These are phyloP conservation scores for Coelastrella sp. DNA, from an alignment of 139 green algal species.

Conservation along the genomic window DNA sequence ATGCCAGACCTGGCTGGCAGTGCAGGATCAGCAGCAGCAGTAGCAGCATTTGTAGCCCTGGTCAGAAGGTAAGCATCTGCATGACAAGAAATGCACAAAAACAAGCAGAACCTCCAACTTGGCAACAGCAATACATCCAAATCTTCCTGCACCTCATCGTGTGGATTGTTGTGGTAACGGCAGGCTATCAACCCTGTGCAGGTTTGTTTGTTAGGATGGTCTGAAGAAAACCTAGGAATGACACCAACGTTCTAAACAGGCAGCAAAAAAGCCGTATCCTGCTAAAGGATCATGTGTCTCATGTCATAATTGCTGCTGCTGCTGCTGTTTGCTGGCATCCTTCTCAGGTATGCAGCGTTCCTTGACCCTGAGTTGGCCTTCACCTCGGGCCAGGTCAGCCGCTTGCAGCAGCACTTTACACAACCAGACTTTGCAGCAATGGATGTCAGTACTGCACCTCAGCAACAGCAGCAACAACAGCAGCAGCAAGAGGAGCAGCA, in stretches of 20 bases:
- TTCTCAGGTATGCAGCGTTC: slow-evolving; percentile 50
- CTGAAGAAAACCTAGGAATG: too few species aligned
- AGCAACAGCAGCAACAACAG: slow-evolving; percentile 3
- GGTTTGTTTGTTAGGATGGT: too few species aligned
- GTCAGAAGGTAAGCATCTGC: slow-evolving; percentile 58
- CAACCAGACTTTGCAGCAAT: not conserved
- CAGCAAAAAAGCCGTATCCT: too few species aligned
- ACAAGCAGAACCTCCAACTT: too few species aligned
- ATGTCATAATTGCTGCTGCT: not conserved
- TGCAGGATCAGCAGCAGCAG: slow-evolving; percentile 32
- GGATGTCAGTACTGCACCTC: not conserved
- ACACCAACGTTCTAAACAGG: too few species aligned
- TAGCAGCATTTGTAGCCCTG: slow-evolving; percentile 54
- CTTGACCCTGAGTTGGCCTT: slow-evolving; percentile 51
- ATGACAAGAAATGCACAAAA: too few species aligned
- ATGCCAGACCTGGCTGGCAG: slow-evolving; percentile 57
- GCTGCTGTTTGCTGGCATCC: not conserved
- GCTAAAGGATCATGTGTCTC: too few species aligned
- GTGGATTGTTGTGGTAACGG: too few species aligned
- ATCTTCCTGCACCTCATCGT: too few species aligned
- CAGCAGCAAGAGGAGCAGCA: not conserved
- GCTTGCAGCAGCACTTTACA: slow-evolving; percentile 32
- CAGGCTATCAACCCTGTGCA: too few species aligned
- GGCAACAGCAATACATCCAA: too few species aligned
- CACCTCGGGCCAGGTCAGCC: slow-evolving; percentile 5